Evolutionary conservation across 108 stramenopile genomes (phyloP).

Genomic region (Stephanodiscus minutulus): DNA sequence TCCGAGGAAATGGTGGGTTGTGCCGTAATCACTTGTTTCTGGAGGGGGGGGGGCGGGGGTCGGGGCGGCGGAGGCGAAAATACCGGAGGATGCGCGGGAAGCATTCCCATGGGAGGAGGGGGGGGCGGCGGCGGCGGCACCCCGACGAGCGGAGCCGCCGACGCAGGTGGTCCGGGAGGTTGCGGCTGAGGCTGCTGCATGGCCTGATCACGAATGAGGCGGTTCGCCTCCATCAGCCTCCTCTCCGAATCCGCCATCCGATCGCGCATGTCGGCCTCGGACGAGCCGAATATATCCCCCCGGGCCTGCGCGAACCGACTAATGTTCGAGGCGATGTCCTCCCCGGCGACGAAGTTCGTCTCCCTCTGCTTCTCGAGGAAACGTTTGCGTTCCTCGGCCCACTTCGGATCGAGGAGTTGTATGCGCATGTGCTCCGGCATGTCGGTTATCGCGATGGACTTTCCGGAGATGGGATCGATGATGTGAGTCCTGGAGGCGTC

Average conservation of each 20-base stretch:
- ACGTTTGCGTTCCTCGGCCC: slow-evolving; percentile 86
- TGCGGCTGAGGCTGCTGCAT: slow-evolving; percentile 35
- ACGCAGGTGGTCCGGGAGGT: not conserved
- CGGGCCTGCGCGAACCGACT: slow-evolving; percentile 56
- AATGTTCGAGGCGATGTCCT: slow-evolving; percentile 90
- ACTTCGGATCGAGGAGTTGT: slow-evolving; percentile 96
- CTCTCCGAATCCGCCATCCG: slow-evolving; percentile 53
- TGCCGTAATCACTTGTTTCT: slow-evolving; percentile 7
- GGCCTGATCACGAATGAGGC: slow-evolving; percentile 60
- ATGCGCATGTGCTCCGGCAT: slow-evolving; percentile 98
- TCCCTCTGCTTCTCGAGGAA: slow-evolving; percentile 94
- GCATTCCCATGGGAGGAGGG: slow-evolving; percentile 13
- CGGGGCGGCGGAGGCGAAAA: slow-evolving; percentile 7
- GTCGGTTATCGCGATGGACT: slow-evolving; percentile 81
- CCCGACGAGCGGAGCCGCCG: not conserved
- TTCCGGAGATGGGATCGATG: slow-evolving; percentile 94
- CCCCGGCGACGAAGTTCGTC: slow-evolving; percentile 88
- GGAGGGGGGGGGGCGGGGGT: slow-evolving; percentile 32
- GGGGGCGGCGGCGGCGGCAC: slow-evolving; percentile 26
- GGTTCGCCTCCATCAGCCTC: slow-evolving; percentile 64
- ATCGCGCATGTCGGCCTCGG: slow-evolving; percentile 48
- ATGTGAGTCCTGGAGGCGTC: slow-evolving; percentile 63
- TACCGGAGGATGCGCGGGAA: slow-evolving; percentile 1
- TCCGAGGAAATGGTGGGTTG: slow-evolving; percentile 12
- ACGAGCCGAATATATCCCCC: slow-evolving; percentile 55